Evolutionary conservation across 129 eudicot species (phyloP).

Genomic region (Escallonia herrerae): DNA sequence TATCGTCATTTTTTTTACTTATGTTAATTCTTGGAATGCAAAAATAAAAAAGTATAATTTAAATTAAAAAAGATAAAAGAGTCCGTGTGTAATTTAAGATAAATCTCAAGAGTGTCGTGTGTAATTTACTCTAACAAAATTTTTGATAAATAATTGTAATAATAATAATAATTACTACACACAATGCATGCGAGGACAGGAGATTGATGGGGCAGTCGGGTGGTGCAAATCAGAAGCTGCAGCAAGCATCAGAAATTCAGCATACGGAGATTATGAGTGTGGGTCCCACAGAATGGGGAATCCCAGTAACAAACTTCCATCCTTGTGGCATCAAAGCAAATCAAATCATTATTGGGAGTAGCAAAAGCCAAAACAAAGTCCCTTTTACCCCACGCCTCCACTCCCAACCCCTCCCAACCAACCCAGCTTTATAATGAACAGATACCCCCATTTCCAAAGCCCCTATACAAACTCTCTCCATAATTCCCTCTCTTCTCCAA

Average conservation of each 20-base stretch:
- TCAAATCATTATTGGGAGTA: constrained; percentile 3
- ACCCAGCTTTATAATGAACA: not conserved
- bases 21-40: no score
- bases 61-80: no score
- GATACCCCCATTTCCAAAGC: not conserved
- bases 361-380: not conserved
- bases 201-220: constrained; percentile 10
- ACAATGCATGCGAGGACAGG: no score
- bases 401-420: not conserved
- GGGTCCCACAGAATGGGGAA: constrained; percentile 22
- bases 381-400: not conserved
- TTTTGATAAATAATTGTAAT: no score
- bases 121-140: no score
- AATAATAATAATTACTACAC: no score
- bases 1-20: no score
- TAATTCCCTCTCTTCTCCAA: not conserved
- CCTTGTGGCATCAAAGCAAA: constrained; percentile 7
- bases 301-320: constrained; percentile 42
- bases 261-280: constrained; percentile 21
- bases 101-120: no score
- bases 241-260: constrained; percentile 5
- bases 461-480: not conserved
- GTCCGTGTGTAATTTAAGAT: no score
- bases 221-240: constrained; percentile 10
- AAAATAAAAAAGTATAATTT: no score